phyloP scores from a whole-genome alignment of 179 eudicot genomes.

The Vitellaria paradoxa region DNA sequence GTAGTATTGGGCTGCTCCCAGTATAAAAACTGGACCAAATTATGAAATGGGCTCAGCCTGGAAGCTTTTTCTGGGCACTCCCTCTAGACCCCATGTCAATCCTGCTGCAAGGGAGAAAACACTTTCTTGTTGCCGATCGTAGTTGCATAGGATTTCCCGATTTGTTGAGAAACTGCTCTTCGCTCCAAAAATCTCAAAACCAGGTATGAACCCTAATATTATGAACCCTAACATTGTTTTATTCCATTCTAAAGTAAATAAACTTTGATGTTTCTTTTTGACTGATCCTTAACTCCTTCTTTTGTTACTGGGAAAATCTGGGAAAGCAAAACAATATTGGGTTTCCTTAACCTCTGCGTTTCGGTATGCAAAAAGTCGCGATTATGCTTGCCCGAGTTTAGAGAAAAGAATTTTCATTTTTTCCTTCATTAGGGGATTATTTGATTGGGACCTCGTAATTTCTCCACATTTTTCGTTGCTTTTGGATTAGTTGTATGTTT shows the following conservation, averaged over 20 bases:
- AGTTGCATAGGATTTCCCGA: neutral
- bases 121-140: neutral
- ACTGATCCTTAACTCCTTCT: neutral
- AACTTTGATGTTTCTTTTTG: neutral
- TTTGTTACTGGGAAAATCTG: constrained; percentile 7
- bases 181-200: neutral
- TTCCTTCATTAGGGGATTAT: neutral
- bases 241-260: neutral
- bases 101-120: no score
- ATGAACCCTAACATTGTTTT: neutral
- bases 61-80: no score
- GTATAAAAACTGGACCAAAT: no score
- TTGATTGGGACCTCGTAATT: no score
- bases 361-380: neutral
- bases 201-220: constrained; percentile 6
- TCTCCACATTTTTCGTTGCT: no score
- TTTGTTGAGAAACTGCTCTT: neutral
- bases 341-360: neutral
- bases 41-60: no score
- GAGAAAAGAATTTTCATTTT: neutral
- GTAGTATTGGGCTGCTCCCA: no score
- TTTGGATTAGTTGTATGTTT: no score
- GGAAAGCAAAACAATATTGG: neutral
- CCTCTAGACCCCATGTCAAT: no score
- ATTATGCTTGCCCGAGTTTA: neutral